Base-by-base conservation (phyloP, 225 moss, liverwort and hornwort genomes). In the Polytrichum commune region DNA sequence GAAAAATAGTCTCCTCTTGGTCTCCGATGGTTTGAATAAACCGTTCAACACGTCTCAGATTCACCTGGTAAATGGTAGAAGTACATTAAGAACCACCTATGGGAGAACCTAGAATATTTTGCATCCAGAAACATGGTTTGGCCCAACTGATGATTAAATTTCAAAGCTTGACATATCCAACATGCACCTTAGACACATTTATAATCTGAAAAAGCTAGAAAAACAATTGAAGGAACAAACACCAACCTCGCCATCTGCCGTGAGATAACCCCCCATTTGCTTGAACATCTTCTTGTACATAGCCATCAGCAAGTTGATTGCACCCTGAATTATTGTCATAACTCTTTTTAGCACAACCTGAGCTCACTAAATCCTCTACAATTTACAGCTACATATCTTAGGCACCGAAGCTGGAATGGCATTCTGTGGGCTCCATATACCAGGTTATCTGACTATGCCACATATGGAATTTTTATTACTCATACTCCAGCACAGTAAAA, bases 161-260 rank as follows among this genome's bases (percentile, higher is more conserved):
- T 16, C 46, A 46, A 46, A 46, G 46, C 46, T 46, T 46, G 16
- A 46, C 46, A 46, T 16, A 46, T 46, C 46, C 46, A 46, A 7
- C 22, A 58, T 20, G 58, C 23, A 22, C 6, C 58, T 58, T 24
- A 58, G 6, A 24, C 58, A 58, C 46, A 3, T 3, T 13, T 3
- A 16, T 46, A 16, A 46, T 3, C 13, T 46, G 46, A 13, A 46
- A 13, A 46, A 46, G 16, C 16, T 46, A 46, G 16, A 16, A 46
- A 35, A 46, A 46, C 46, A 46, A 38, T 46, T 46, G 46, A 46
- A 13, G 46, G 46, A 46, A 46, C 46, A 46, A 58, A 60, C 77
- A 82, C 86, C 77, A 62, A 86, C 96, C 92, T 97, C 96, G 73
- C 96, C 96, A 84, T 92, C 86, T 76, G 92, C 86, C 18, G 94